These are phyloP conservation scores for Stropharia rugosoannulata DNA, from an alignment of 768 basidiomycete genomes.

Conservation along the genomic window DNA sequence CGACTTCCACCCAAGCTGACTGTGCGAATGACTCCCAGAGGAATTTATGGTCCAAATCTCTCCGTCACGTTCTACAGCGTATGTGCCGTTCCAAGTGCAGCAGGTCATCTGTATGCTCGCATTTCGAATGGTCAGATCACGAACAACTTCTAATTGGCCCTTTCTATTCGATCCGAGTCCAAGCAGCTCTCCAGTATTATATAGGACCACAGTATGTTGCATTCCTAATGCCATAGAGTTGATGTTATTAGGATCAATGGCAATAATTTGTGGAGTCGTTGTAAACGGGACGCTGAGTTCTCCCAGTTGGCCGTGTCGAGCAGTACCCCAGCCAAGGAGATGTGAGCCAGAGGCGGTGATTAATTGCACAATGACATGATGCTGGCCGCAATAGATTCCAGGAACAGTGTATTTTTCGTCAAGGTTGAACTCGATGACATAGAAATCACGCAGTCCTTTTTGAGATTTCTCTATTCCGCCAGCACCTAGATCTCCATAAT, in stretches of 20 bases:
- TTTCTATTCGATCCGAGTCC: slow-evolving; percentile 74
- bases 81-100: slow-evolving; percentile 86
- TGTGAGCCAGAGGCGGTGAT: slow-evolving; percentile 22
- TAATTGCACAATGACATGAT: slow-evolving; percentile 63
- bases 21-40: slow-evolving; percentile 57
- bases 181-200: slow-evolving; percentile 49
- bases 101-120: slow-evolving; percentile 31
- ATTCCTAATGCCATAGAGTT: slow-evolving; percentile 37
- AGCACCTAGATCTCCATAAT: slow-evolving; percentile 78
- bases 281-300: slow-evolving; percentile 23
- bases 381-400: slow-evolving; percentile 63
- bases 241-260: slow-evolving; percentile 25
- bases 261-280: slow-evolving; percentile 34
- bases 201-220: slow-evolving; percentile 51
- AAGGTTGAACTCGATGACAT: slow-evolving; percentile 44
- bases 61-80: slow-evolving; percentile 31
- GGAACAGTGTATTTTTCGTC: slow-evolving; percentile 30
- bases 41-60: slow-evolving; percentile 30
- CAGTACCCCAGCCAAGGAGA: slow-evolving; percentile 80
- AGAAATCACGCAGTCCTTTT: slow-evolving; percentile 23
- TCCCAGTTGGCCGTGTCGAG: slow-evolving; percentile 85
- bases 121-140: slow-evolving; percentile 13
- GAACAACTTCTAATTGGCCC: slow-evolving; percentile 52
- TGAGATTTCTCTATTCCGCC: slow-evolving; percentile 29
- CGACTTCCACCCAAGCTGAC: slow-evolving; percentile 59